Percentiles rank a stretch among this genome's conserved stretches.
Conservation (phyloP, 176 grass and related monocot genomes). For the Carex pumila region DNA sequence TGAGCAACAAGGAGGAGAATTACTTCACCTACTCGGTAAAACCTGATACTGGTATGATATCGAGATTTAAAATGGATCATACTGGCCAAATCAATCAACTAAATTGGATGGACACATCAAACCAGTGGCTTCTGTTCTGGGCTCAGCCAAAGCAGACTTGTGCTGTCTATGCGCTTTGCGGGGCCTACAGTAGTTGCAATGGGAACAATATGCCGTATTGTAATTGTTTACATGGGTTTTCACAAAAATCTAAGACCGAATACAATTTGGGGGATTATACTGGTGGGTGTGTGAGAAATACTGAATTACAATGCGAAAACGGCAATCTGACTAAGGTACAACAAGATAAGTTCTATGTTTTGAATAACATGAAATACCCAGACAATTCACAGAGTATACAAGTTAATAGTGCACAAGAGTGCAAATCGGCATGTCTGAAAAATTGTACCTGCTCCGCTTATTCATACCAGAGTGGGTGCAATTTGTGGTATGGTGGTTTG, state of each 20-base stretch:
- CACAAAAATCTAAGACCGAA: conserved; percentile 27
- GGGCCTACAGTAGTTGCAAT: conserved; percentile 60
- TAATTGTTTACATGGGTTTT: conserved; percentile 59
- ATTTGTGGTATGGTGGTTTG: conserved; percentile 52
- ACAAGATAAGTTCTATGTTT: conserved; percentile 52
- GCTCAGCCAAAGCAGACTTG: conserved; percentile 42
- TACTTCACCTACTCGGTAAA: conserved; percentile 62
- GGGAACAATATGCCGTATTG: conserved; percentile 28
- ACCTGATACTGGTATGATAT: conserved; percentile 15
- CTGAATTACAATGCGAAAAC: conserved; percentile 42
- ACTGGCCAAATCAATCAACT: conserved; percentile 51
- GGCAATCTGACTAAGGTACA: conserved; percentile 19
- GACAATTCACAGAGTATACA: conserved; percentile 29
- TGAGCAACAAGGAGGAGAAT: conserved; percentile 30
- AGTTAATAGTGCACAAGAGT: conserved; percentile 29
- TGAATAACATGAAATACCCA: conserved; percentile 32
- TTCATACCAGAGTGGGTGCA: conserved; percentile 47
- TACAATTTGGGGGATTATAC: conserved; percentile 45
- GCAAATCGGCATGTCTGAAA: conserved; percentile 45
- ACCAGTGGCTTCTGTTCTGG: conserved; percentile 58
- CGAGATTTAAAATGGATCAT: conserved; percentile 44
- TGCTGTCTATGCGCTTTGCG: conserved; percentile 55
- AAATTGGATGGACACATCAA: conserved; percentile 19
- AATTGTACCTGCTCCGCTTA: conserved; percentile 68
- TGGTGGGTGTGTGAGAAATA: conserved; percentile 53